Percentiles rank a stretch among this genome's conserved stretches.
These are phyloP conservation scores for Samsoniella hepiali DNA, from an alignment of 2,329 filamentous ascomycete genomes.

Conservation along the genomic window DNA sequence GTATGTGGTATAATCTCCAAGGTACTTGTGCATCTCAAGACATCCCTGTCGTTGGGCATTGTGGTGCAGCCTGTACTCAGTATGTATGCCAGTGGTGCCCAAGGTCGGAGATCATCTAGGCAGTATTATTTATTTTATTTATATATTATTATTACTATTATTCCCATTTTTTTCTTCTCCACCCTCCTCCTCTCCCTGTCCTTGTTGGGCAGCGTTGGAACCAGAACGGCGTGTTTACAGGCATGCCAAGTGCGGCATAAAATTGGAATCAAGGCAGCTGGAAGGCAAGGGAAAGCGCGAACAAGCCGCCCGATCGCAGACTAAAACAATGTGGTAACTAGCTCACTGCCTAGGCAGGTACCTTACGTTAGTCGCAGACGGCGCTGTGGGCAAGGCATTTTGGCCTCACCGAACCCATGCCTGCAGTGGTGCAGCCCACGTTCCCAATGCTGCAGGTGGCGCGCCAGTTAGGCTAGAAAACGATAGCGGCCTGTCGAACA, in stretches of 20 bases:
- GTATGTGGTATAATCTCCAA: not conserved
- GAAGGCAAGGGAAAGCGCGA: no score
- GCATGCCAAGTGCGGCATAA: conserved; percentile 3
- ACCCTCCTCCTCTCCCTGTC: not conserved
- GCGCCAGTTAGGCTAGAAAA: not conserved
- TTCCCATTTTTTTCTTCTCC: not conserved
- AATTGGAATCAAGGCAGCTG: not conserved
- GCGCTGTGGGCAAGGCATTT: not conserved
- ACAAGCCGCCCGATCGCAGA: not conserved
- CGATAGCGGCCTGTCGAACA: not conserved
- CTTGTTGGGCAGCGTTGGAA: not conserved
- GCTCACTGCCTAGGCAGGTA: no score
- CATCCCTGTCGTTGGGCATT: conserved; percentile 3
- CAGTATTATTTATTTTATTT: not conserved
- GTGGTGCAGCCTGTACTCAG: not conserved
- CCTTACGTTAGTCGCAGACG: not conserved
- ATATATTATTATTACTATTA: not conserved
- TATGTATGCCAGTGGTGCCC: not conserved
- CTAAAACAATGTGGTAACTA: not conserved
- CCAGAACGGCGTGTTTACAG: not conserved
- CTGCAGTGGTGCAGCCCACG: not conserved
- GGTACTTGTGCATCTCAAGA: not conserved
- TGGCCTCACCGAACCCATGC: conserved; percentile 3
- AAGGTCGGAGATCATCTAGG: not conserved
- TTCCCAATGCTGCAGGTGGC: not conserved